phyloP scores from a whole-genome alignment of 331 rosid species.

The Quercus tomentella region DNA sequence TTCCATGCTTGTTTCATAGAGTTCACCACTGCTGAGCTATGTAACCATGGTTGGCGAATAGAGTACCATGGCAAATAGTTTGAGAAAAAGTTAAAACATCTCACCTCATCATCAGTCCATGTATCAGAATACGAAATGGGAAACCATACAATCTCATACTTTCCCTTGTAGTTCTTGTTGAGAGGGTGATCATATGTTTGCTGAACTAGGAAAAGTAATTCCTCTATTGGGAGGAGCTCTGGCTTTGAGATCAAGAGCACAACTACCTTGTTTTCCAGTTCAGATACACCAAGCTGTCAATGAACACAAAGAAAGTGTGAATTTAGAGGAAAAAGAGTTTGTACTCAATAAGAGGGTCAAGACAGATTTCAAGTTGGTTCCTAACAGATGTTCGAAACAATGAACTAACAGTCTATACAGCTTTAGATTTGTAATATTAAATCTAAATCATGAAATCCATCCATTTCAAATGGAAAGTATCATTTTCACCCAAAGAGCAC shows the following conservation, averaged over 20 bases:
- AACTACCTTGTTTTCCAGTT: conserved; percentile 43
- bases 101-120: conserved; percentile 56
- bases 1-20: conserved; percentile 45
- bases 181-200: conserved; percentile 54
- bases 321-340: neutral
- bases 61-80: conserved; percentile 51
- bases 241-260: conserved; percentile 55
- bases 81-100: conserved; percentile 32
- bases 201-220: conserved; percentile 45
- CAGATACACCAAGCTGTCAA: conserved; percentile 49
- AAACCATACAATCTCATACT: conserved; percentile 51
- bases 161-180: conserved; percentile 24
- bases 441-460: too few relatives aligned
- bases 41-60: conserved; percentile 46
- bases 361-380: neutral
- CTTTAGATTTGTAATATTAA: too few relatives aligned
- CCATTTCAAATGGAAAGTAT: too few relatives aligned
- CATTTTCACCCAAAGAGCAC: neutral
- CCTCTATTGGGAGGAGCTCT: conserved; percentile 29
- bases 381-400: neutral
- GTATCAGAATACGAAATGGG: conserved; percentile 46
- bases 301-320: neutral
- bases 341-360: neutral
- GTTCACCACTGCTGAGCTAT: conserved; percentile 34
- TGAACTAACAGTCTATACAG: too few relatives aligned